Evolutionary conservation across 345 rosid genomes (phyloP).

Genomic region (Populus simonii): DNA sequence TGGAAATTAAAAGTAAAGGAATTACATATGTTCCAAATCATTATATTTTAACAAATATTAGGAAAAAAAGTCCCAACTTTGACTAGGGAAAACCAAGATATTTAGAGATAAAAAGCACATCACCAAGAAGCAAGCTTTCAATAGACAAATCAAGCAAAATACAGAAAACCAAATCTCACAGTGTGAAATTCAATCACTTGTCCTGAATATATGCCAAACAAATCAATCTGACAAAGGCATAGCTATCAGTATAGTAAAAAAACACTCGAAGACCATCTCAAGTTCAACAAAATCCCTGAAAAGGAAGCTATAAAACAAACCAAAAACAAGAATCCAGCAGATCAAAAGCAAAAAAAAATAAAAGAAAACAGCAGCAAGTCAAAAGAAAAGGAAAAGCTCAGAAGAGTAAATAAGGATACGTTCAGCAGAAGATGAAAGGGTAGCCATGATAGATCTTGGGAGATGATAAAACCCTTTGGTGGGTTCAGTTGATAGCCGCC

Average conservation of each 20-base stretch:
- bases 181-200: neutral
- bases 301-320: neutral
- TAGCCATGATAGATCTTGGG: neutral
- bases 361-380: neutral
- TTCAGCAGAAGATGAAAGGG: neutral
- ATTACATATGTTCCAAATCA: constrained; percentile 11
- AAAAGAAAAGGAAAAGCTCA: neutral
- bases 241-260: neutral
- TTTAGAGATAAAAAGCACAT: neutral
- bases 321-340: neutral
- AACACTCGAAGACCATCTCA: neutral
- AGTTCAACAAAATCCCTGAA: neutral
- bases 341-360: neutral
- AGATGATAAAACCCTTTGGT: neutral
- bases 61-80: neutral
- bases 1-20: constrained; percentile 46
- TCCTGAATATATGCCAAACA: neutral
- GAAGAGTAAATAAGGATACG: neutral
- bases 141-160: neutral
- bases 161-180: neutral
- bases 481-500: constrained; percentile 20
- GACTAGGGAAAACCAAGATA: neutral
- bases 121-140: neutral
- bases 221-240: neutral
- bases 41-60: neutral